Conservation (phyloP, 140 eudicot species). For the Flaveria floridana region DNA sequence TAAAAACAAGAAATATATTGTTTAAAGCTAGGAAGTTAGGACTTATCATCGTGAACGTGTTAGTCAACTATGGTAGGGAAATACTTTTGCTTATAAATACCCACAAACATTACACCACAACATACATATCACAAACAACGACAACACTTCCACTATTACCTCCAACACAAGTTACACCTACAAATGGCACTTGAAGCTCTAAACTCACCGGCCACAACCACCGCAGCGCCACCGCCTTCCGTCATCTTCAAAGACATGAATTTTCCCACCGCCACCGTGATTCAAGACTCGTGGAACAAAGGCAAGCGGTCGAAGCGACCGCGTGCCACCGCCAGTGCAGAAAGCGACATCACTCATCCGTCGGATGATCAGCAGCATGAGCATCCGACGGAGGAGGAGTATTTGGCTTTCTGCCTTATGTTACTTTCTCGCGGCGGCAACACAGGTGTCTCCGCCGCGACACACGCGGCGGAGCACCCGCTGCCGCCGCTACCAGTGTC, state of each 20-base stretch:
- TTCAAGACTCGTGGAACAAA: conserved; percentile 65
- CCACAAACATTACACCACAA: neutral
- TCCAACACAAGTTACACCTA: neutral
- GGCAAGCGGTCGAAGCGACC: conserved; percentile 70
- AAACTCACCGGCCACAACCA: conserved; percentile 44
- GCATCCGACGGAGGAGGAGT: conserved; percentile 62
- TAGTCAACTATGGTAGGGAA: conserved; percentile 47
- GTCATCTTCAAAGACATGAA: conserved; percentile 33
- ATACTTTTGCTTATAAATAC: conserved; percentile 31
- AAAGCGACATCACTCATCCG: conserved; percentile 24
- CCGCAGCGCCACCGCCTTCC: conserved; percentile 35
- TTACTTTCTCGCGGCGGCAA: conserved; percentile 58
- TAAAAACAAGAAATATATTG: too few relatives aligned
- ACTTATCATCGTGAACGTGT: conserved; percentile 31
- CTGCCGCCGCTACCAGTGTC: conserved; percentile 29
- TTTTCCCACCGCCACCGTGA: conserved; percentile 21
- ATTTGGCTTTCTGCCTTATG: conserved; percentile 72
- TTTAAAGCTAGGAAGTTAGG: neutral
- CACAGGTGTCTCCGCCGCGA: conserved; percentile 7
- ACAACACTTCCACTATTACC: conserved; percentile 24
- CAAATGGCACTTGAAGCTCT: conserved; percentile 70
- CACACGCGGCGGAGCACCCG: conserved; percentile 3
- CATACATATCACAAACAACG: conserved; percentile 10
- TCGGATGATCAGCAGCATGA: conserved; percentile 21
- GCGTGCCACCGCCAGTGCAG: conserved; percentile 28